Conservation (phyloP, 129 eudicot genomes). For the Silybum marianum region DNA sequence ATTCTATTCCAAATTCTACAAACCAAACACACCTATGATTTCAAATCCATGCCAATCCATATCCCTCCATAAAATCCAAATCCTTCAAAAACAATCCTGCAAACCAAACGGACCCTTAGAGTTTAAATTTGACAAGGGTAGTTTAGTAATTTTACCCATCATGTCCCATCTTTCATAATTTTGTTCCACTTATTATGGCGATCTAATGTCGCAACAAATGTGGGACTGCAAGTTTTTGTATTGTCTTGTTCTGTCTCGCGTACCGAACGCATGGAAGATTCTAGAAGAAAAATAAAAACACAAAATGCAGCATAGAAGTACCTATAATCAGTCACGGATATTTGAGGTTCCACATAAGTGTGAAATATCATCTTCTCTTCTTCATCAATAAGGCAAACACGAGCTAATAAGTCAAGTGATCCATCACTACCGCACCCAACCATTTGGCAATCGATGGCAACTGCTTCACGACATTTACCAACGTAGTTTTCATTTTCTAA, state of each 20-base stretch:
- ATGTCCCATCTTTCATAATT: not conserved
- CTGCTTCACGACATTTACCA: constrained; percentile 34
- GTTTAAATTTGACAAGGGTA: not conserved
- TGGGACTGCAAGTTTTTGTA: too few species aligned
- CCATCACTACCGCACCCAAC: constrained; percentile 83
- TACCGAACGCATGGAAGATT: not conserved
- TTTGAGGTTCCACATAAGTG: constrained; percentile 63
- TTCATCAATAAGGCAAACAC: constrained; percentile 73
- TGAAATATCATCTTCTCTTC: constrained; percentile 66
- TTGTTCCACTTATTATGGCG: not conserved
- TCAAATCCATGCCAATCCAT: too few species aligned
- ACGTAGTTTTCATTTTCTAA: constrained; percentile 15
- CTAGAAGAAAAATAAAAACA: not conserved
- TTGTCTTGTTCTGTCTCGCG: not conserved
- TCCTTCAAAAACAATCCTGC: too few species aligned
- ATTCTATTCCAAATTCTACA: too few species aligned
- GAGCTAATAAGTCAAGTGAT: constrained; percentile 60
- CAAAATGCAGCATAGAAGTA: constrained; percentile 15
- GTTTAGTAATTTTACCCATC: not conserved
- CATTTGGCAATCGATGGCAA: constrained; percentile 74
- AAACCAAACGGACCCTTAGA: too few species aligned
- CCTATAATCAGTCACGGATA: constrained; percentile 67
- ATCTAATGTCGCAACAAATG: too few species aligned
- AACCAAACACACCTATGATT: too few species aligned
- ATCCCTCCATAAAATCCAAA: too few species aligned